phyloP scores from a whole-genome alignment of 2,329 filamentous ascomycete species.

The Cercospora canescens region DNA sequence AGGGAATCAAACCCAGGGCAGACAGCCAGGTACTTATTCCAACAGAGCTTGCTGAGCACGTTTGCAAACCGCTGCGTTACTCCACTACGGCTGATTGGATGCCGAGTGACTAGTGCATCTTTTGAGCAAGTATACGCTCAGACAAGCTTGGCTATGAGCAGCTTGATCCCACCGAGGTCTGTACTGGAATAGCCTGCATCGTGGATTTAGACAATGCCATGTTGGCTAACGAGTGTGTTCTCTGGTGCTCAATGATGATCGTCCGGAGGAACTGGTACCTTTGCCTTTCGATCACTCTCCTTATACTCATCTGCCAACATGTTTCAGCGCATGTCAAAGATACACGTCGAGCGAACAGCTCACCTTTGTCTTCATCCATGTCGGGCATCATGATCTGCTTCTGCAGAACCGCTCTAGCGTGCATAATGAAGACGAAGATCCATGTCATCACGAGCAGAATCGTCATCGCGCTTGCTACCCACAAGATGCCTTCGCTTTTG shows the following conservation, averaged over 20 bases:
- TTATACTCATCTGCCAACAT: background rate
- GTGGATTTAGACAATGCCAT: too few species aligned
- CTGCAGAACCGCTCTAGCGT: conserved; percentile 52
- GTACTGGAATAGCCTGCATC: too few species aligned
- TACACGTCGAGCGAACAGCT: conserved; percentile 4
- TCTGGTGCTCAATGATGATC: background rate
- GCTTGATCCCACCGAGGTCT: background rate
- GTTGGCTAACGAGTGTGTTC: background rate
- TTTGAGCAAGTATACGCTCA: background rate
- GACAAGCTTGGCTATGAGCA: background rate
- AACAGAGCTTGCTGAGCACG: background rate
- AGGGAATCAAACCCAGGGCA: background rate
- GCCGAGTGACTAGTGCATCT: background rate
- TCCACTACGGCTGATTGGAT: background rate
- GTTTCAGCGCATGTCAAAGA: background rate
- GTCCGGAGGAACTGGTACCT: background rate
- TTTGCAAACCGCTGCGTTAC: background rate
- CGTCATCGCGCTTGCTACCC: conserved; percentile 58
- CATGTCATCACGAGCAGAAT: conserved; percentile 57
- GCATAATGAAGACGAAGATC: conserved; percentile 51
- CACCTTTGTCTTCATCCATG: conserved; percentile 58
- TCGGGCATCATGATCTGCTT: conserved; percentile 59
- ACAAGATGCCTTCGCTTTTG: conserved; percentile 53
- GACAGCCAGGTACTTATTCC: background rate
- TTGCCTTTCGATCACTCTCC: background rate